Percentiles rank a stretch among this genome's conserved stretches.
Evolutionary conservation across 1,284 basidiomycete genomes (phyloP).

Genomic region (Fomitopsis palustris): DNA sequence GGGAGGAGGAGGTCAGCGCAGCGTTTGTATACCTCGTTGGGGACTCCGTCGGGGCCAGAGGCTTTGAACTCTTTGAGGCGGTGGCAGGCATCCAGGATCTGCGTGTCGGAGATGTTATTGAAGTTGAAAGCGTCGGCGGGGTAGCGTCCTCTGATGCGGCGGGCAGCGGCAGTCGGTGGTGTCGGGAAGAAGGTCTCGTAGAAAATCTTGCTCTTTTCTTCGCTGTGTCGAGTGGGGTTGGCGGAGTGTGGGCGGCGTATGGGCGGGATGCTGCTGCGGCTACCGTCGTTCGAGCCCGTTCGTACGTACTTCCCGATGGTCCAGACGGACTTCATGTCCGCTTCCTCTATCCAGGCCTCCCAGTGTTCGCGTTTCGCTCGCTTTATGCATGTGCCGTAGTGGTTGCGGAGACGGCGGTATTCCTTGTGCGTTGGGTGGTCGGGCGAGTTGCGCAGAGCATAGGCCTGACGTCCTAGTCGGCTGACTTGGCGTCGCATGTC

Average conservation of each 20-base stretch:
- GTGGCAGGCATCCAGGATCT: conserved; percentile 16
- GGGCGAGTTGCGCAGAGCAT: conserved; percentile 30
- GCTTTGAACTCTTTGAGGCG: conserved; percentile 32
- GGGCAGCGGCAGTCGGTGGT: conserved; percentile 8
- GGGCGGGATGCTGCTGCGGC: conserved; percentile 28
- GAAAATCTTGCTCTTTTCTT: conserved; percentile 26
- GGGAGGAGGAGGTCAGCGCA: conserved; percentile 23
- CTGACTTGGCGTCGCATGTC: conserved; percentile 15
- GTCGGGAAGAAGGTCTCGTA: conserved; percentile 30
- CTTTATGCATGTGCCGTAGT: conserved; percentile 27
- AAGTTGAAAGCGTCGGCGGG: conserved; percentile 12
- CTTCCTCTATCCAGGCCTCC: too few species aligned
- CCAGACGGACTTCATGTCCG: too few species aligned
- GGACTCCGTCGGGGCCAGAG: conserved; percentile 27
- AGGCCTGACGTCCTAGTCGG: conserved; percentile 22
- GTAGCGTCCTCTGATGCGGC: conserved; percentile 16
- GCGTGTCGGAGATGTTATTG: conserved; percentile 14
- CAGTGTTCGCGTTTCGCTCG: conserved; percentile 32
- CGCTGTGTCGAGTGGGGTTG: conserved; percentile 13
- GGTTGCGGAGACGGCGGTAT: conserved; percentile 16
- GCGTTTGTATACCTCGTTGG: conserved; percentile 22
- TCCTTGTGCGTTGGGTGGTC: conserved; percentile 23
- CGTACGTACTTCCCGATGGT: too few species aligned
- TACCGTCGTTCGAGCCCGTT: conserved; percentile 26
- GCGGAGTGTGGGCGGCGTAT: conserved; percentile 8